Base-by-base conservation (phyloP, 306 rosid genomes). In the Quercus robur region DNA sequence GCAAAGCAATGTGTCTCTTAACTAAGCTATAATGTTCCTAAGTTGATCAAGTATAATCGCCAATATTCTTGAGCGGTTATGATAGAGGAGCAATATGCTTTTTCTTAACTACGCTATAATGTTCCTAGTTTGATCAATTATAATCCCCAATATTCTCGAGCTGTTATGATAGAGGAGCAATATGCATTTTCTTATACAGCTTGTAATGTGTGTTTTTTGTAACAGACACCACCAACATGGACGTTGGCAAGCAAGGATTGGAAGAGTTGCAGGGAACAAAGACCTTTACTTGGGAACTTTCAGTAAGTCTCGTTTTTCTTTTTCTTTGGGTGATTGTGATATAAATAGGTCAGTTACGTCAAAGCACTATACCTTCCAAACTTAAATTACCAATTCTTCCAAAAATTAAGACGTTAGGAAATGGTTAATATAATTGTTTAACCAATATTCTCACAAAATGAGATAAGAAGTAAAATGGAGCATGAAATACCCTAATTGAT, bases 181-280 rank as follows among this genome's bases (percentile, higher is more conserved):
- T 30, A 70, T 41, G 35, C 46, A 41, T 73, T 3, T 71, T 33
- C 23, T 73, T 49, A 63, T 33, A 80, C 14, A 13, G 18, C 31
- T 5, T 44, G 68, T 61, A 49, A 46, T 30, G 18, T 44, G 51
- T 33, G 46, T 41, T 41, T 74, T 64, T 76, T 69, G 21, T 49
- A 74, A 83, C 84, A 94, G 98, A 74, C 98, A 94, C 78, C 98
- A 94, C 77, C 98, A 94, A 81, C 98, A 94, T 74, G 98, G 98
- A 61, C 90, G 98, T 84, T 94, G 98, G 98, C 98, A 94, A 84
- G 98, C 98, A 1, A 89, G 98, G 86, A 94, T 94, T 62, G 98
- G 98, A 69, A 84, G 98, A 84, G 98, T 94, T 81, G 97, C 98
- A 5, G 98, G 98, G 70, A 94, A 94, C 85, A 94, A 94, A 83